Conservation (phyloP, 495 filamentous ascomycete species). For the Penicillium goetzii region DNA sequence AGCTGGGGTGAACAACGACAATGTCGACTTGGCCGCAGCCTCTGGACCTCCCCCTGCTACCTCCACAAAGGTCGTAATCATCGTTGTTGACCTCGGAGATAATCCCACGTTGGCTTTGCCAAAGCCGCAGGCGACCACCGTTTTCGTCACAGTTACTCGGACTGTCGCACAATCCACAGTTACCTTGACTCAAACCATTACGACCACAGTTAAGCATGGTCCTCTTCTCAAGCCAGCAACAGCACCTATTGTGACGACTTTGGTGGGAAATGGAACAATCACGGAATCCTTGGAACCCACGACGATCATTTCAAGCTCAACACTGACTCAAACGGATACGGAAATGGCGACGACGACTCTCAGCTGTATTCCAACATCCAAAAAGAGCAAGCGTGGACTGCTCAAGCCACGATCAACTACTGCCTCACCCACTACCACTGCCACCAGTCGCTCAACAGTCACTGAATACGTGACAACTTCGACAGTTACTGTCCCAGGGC, state of each 20-base stretch:
- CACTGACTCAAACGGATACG: slow-evolving; percentile 6
- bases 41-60: neutral
- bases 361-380: neutral
- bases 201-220: neutral
- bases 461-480: slow-evolving; percentile 9
- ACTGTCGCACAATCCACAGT: neutral
- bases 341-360: slow-evolving; percentile 10
- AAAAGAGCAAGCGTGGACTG: slow-evolving; percentile 7
- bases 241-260: neutral
- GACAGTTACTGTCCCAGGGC: neutral
- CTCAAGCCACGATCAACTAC: slow-evolving; percentile 2
- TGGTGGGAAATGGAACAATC: neutral
- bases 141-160: neutral
- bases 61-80: too few relatives aligned
- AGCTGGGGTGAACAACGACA: neutral
- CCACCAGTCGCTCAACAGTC: neutral
- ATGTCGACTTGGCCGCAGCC: slow-evolving; percentile 9
- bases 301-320: neutral
- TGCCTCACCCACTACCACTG: neutral
- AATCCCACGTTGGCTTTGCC: neutral
- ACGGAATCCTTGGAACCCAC: neutral
- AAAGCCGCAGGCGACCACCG: neutral
- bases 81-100: neutral
- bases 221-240: neutral
- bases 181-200: slow-evolving; percentile 1